Conservation (phyloP, 306 rosid genomes). For the Lotus japonicus region DNA sequence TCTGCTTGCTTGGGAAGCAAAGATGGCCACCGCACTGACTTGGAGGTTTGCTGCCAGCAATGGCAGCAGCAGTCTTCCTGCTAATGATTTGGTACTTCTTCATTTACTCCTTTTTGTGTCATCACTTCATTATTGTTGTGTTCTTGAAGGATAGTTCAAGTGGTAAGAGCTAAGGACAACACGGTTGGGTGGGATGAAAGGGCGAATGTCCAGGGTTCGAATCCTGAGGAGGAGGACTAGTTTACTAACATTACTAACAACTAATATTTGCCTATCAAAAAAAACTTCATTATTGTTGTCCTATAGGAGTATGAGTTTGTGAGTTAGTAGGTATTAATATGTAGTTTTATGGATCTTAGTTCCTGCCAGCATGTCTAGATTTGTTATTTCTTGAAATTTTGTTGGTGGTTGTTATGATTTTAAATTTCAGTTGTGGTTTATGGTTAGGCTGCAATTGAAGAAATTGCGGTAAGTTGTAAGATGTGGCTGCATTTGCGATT, state of each 20-base stretch:
- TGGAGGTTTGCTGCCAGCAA: slow-evolving; percentile 80
- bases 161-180: no score
- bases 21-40: slow-evolving; percentile 70
- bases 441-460: background rate
- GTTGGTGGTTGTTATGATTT: background rate
- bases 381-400: background rate
- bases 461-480: background rate
- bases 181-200: no score
- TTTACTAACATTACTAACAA: no score
- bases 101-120: background rate
- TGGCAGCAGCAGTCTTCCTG: slow-evolving; percentile 60
- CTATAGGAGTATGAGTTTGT: background rate
- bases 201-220: no score
- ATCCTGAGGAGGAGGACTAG: no score
- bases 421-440: background rate
- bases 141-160: no score
- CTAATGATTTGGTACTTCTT: slow-evolving; percentile 66
- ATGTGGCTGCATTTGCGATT: background rate
- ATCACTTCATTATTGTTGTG: background rate
- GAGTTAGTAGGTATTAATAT: background rate
- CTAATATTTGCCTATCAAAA: no score
- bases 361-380: background rate
- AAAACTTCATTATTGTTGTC: background rate
- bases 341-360: background rate
- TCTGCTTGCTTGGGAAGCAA: slow-evolving; percentile 29